Conservation (phyloP, 345 rosid species). For the Aquilaria sinensis region DNA sequence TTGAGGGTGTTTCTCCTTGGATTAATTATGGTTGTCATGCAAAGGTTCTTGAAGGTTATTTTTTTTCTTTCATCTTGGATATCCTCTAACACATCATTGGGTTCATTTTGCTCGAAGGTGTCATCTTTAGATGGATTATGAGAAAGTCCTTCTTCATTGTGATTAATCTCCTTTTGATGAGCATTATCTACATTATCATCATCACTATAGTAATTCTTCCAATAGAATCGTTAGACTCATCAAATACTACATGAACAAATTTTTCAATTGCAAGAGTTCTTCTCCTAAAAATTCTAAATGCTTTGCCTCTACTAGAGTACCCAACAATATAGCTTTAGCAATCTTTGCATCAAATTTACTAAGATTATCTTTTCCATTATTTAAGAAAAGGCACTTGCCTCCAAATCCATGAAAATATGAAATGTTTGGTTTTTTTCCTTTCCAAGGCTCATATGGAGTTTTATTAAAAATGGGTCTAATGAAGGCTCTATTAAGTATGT, state of each 20-base stretch:
- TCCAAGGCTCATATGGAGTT: constrained; percentile 6
- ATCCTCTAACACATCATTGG: background rate
- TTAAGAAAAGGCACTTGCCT: constrained; percentile 2
- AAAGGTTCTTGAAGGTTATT: background rate
- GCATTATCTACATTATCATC: background rate
- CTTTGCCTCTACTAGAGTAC: background rate
- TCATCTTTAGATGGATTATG: background rate
- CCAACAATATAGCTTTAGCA: background rate
- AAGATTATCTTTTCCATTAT: background rate
- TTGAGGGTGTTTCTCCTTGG: background rate
- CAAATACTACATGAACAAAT: background rate
- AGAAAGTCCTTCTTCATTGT: background rate
- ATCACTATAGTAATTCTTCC: background rate
- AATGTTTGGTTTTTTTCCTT: background rate
- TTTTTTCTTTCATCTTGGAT: background rate
- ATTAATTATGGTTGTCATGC: background rate
- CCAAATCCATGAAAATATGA: background rate
- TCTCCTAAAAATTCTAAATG: background rate
- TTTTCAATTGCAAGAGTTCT: background rate
- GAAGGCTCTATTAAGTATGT: background rate
- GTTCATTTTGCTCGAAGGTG: background rate
- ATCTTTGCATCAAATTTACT: constrained; percentile 8
- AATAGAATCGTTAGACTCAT: too few species aligned
- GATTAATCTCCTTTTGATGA: background rate
- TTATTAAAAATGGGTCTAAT: constrained; percentile 1